Conservation (phyloP, 106 monocot species). For the Allium cepa region DNA sequence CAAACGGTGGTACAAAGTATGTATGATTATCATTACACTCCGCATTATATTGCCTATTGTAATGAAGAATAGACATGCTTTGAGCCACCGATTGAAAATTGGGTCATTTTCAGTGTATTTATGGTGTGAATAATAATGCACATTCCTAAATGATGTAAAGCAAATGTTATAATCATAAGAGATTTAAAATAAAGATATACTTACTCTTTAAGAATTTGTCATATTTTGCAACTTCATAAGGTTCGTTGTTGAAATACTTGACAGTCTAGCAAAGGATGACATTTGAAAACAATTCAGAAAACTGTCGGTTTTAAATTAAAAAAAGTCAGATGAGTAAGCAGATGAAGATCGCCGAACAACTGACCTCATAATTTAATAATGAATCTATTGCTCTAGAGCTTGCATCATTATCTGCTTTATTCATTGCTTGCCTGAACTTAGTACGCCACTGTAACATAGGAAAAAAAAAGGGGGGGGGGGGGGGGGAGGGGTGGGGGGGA, state of each 20-base stretch:
- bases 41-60: no score
- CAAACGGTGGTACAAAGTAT: no score
- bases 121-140: no score
- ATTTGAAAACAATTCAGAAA: neutral
- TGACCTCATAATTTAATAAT: conserved; percentile 92
- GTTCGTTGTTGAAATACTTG: conserved; percentile 98
- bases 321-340: neutral
- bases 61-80: no score
- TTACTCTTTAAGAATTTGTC: conserved; percentile 86
- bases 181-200: conserved; percentile 16
- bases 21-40: no score
- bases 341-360: conserved; percentile 1
- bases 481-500: neutral
- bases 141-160: no score
- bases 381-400: conserved; percentile 93
- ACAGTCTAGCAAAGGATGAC: conserved; percentile 61
- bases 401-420: conserved; percentile 98
- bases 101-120: no score
- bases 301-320: neutral
- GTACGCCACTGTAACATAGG: conserved; percentile 77
- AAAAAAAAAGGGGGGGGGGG: neutral
- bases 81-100: no score
- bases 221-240: conserved; percentile 81
- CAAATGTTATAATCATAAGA: no score
- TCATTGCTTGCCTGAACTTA: conserved; percentile 89